Conservation (phyloP, 2,329 filamentous ascomycete genomes). For the Aaosphaeria pasadenensis region DNA sequence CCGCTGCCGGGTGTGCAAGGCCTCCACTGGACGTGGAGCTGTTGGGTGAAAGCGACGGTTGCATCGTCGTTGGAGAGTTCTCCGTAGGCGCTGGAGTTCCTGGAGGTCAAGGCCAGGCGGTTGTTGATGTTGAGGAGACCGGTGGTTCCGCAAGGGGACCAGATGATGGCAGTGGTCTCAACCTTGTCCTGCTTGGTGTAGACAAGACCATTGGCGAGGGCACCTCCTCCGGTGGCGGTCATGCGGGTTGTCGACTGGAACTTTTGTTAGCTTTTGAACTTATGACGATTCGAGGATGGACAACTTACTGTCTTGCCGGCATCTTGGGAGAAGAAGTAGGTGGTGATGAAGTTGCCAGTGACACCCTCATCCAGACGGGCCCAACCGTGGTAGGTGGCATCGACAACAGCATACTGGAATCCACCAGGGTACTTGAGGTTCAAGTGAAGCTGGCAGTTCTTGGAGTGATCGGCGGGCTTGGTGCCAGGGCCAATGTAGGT, state of each 20-base stretch:
- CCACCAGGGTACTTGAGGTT: constrained; percentile 36
- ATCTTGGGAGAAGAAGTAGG: constrained; percentile 38
- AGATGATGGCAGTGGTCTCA: constrained; percentile 31
- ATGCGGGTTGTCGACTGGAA: constrained; percentile 20
- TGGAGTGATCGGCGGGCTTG: constrained; percentile 25
- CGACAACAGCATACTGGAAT: constrained; percentile 36
- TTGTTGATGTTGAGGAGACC: constrained; percentile 35
- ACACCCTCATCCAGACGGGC: constrained; percentile 32
- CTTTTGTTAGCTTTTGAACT: not conserved
- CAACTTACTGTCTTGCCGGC: constrained; percentile 23
- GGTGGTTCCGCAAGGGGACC: constrained; percentile 31
- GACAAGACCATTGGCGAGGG: constrained; percentile 38
- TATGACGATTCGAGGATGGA: not conserved
- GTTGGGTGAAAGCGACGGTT: constrained; percentile 33
- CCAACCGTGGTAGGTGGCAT: constrained; percentile 37
- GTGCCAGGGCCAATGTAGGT: constrained; percentile 33
- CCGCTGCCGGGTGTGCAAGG: constrained; percentile 18
- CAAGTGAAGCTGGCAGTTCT: constrained; percentile 37
- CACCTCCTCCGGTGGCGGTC: constrained; percentile 30
- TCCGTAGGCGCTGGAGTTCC: constrained; percentile 16
- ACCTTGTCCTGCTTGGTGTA: constrained; percentile 46
- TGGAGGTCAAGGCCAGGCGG: constrained; percentile 23
- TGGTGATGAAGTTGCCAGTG: constrained; percentile 32
- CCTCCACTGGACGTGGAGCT: constrained; percentile 32
- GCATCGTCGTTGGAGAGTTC: constrained; percentile 34